Evolutionary conservation across 2,329 filamentous ascomycete genomes (phyloP), one percentile per base, ranked within the genome.

Genomic region (Juglanconis sp.): DNA sequence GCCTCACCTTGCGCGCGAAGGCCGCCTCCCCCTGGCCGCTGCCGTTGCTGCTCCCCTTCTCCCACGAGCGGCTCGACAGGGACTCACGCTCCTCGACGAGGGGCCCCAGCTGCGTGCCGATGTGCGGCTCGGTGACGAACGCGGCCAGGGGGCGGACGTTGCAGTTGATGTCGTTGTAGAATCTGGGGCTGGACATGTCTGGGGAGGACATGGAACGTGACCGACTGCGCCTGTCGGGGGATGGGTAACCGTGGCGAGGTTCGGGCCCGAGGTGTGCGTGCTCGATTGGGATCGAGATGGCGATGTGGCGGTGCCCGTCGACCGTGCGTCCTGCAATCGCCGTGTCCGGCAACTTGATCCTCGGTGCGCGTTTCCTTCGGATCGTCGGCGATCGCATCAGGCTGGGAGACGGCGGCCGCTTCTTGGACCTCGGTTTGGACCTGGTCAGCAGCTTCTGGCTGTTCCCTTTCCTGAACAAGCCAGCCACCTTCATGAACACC

Each of bases 221-320:
- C 10, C 36, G 56, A 40, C 53, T 32, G 47, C 47, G 56, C 30
- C 51, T 51, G 36, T 30, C 30, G 10, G 35, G 30, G 6, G 31
- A 35, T 7, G 32, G 54, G 54, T 65, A 56, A 11, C 67, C 64
- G 34, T 69, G 65, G 51, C 69, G 69, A 42, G 68, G 65, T 24
- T 66, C 63, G 5, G 68, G 64, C 3, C 73, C 74, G 48, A 80
- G 71, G 30, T 81, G 76, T 5, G 76, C 78, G 60, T 82, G 73
- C 64, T 83, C 77, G 11, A 80, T 61, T 1, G 84, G 84, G 49
- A 87, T 85, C 0, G 83, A 85, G 55, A 87, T 87, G 60, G 83
- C 82, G 64, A 87, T 86, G 65, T 87, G 81, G 4, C 81, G 76
- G 66, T 83, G 75, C 1, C 84, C 84, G 3, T 74, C 78, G 6